A percentile compares a stretch with the other conserved stretches of the same genome.
These are phyloP conservation scores for Aphanoascus verrucosus DNA, from an alignment of 2,329 filamentous ascomycete species.

Conservation along the genomic window DNA sequence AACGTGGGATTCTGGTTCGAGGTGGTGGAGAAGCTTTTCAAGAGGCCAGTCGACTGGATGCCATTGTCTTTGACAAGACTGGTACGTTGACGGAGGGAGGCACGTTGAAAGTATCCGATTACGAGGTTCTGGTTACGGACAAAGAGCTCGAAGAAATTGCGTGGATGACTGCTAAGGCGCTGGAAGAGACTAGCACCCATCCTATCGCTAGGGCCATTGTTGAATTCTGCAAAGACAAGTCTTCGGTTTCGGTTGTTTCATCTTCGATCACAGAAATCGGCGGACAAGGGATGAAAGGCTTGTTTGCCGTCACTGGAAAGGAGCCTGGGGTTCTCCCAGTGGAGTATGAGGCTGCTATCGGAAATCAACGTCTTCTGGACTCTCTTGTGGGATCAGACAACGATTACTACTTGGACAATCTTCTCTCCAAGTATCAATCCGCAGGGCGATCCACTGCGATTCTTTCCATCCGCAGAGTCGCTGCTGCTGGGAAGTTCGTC, in stretches of 20 bases:
- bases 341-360: slow-evolving; percentile 42
- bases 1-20: slow-evolving; percentile 69
- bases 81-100: slow-evolving; percentile 64
- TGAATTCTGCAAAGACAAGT: slow-evolving; percentile 35
- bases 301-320: slow-evolving; percentile 31
- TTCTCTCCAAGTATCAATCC: slow-evolving; percentile 32
- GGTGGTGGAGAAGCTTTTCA: slow-evolving; percentile 79
- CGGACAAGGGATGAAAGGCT: slow-evolving; percentile 48
- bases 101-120: slow-evolving; percentile 46
- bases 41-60: slow-evolving; percentile 66
- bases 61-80: slow-evolving; percentile 81
- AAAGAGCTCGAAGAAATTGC: slow-evolving; percentile 29
- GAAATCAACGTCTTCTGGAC: slow-evolving; percentile 46
- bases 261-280: slow-evolving; percentile 44
- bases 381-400: slow-evolving; percentile 20
- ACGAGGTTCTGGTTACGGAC: slow-evolving; percentile 33
- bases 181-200: slow-evolving; percentile 52
- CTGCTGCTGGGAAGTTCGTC: slow-evolving; percentile 20
- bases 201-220: slow-evolving; percentile 48
- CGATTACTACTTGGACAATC: slow-evolving; percentile 27
- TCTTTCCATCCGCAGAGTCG: slow-evolving; percentile 30
- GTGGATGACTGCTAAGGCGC: slow-evolving; percentile 37
- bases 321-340: slow-evolving; percentile 16
- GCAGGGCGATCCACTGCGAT: slow-evolving; percentile 37
- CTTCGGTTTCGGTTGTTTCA: slow-evolving; percentile 21